Evolutionary conservation across 805 yeast genomes (phyloP).

Genomic region (Sugiyamaella americana): DNA sequence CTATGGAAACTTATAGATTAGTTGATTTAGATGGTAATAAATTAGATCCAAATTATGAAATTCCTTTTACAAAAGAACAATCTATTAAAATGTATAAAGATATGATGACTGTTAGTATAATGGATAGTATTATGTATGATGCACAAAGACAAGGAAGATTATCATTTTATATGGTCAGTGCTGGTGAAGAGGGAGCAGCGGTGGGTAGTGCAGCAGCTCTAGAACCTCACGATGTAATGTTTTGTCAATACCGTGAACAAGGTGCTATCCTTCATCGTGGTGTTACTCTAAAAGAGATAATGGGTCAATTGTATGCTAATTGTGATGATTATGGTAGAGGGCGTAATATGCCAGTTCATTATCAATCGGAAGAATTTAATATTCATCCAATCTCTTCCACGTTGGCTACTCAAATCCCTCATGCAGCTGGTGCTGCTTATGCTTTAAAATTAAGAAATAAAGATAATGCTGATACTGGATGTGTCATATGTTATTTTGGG

Average conservation of each 20-base stretch:
- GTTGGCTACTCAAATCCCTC: constrained; percentile 33
- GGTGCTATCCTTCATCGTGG: constrained; percentile 31
- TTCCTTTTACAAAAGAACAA: constrained; percentile 22
- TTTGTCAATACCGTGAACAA: constrained; percentile 32
- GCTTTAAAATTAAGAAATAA: constrained; percentile 28
- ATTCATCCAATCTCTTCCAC: constrained; percentile 33
- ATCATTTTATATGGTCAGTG: constrained; percentile 32
- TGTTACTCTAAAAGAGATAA: constrained; percentile 27
- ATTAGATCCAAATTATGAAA: constrained; percentile 22
- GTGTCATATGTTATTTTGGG: constrained; percentile 30
- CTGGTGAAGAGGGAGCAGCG: constrained; percentile 34
- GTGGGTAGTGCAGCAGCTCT: constrained; percentile 33
- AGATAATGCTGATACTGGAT: constrained; percentile 15
- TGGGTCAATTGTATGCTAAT: constrained; percentile 31
- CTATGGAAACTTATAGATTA: constrained; percentile 28
- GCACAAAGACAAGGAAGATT: constrained; percentile 34
- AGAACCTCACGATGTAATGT: constrained; percentile 26
- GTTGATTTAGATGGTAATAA: constrained; percentile 26
- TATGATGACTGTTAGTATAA: constrained; percentile 29
- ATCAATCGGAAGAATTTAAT: constrained; percentile 25
- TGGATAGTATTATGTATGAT: constrained; percentile 32
- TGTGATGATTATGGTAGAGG: constrained; percentile 29
- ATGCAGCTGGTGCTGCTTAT: constrained; percentile 35
- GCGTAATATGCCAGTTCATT: constrained; percentile 33
- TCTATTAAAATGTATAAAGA: constrained; percentile 28